Evolutionary conservation across 345 rosid species (phyloP).

Genomic region (Gossypium longicalyx): DNA sequence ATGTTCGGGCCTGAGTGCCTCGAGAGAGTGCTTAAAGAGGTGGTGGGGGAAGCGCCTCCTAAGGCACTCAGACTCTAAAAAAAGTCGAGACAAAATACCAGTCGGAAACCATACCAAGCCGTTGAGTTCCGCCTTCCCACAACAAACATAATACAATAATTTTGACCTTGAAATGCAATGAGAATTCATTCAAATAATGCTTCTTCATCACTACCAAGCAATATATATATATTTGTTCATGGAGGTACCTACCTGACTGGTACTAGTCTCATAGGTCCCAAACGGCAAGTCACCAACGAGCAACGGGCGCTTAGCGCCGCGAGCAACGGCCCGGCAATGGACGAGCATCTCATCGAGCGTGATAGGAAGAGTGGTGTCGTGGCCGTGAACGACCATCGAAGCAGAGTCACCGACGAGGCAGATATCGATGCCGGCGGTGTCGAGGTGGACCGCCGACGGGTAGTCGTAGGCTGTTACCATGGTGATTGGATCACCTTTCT

Average conservation of each 20-base stretch:
- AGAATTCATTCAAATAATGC: neutral
- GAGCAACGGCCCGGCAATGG: conserved; percentile 84
- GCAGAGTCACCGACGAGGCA: conserved; percentile 93
- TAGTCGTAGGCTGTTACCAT: conserved; percentile 86
- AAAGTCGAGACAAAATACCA: too few species aligned
- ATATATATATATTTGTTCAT: neutral
- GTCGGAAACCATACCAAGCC: too few species aligned
- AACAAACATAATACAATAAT: too few species aligned
- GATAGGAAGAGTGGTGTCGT: conserved; percentile 93
- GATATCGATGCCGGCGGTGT: conserved; percentile 76
- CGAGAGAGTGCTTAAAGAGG: too few species aligned
- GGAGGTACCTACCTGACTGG: conserved; percentile 42
- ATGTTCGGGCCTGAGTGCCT: too few species aligned
- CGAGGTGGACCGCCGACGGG: conserved; percentile 81
- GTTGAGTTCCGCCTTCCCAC: too few species aligned
- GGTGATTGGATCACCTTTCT: conserved; percentile 60
- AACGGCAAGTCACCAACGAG: conserved; percentile 92
- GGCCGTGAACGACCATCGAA: conserved; percentile 93
- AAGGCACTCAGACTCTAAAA: too few species aligned
- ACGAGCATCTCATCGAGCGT: conserved; percentile 92
- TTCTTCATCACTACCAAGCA: neutral
- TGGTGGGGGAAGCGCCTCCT: too few species aligned
- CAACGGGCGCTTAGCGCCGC: conserved; percentile 71
- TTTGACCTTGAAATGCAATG: neutral
- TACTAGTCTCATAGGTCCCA: conserved; percentile 77